Evolutionary conservation across 352 stramenopile species (phyloP), one percentile per base, ranked within the genome.

Genomic region (Globisporangium recalcitrans): DNA sequence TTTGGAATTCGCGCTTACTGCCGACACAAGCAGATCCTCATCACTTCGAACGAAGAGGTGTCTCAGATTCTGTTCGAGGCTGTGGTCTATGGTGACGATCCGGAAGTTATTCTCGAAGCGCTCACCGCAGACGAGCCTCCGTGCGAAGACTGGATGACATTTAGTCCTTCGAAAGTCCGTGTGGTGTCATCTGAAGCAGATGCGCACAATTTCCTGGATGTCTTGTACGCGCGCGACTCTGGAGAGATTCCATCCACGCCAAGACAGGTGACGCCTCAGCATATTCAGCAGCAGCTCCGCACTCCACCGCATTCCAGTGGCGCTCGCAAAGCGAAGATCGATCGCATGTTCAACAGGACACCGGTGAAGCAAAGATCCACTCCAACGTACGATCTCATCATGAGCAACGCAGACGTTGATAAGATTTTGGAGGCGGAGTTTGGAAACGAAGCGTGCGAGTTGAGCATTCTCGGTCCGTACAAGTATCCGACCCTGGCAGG

Each of bases 1-100:
- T 74, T 75, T 56, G 75, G 75, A 2, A 63, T 78, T 29, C 53
- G 61, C n/a, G 70, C 72, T n/a, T 84, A 82, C 42, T 80, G 62
- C 27, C 55, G 72, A 14, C 69, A 69, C 49, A 85, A 82, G 22
- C 65, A 77, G 62, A 60, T 62, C 3, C 51, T 71, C 5, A 60
- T 71, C 31, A 47, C 52, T 19, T 63, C 72, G 21, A 63, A 40
- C 19, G 76, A 82, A 29, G 64, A 64, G 21, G 26, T 78, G 10
- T 74, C 76, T 11, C 64, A 69, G 47, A 63, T 64, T 61, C 60
- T 81, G 26, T 81, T 71, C 38, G 65, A 74, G n/a, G 70, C 69
- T 0, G 44, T 69, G 7, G 63, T 70, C 10, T 68, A 75, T 62
- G 72, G 78, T 10, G 63, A 82, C 42, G 54, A 68, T n/a, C 64